Base-by-base conservation (phyloP, 345 rosid species). In the Dipteronia sinensis region DNA sequence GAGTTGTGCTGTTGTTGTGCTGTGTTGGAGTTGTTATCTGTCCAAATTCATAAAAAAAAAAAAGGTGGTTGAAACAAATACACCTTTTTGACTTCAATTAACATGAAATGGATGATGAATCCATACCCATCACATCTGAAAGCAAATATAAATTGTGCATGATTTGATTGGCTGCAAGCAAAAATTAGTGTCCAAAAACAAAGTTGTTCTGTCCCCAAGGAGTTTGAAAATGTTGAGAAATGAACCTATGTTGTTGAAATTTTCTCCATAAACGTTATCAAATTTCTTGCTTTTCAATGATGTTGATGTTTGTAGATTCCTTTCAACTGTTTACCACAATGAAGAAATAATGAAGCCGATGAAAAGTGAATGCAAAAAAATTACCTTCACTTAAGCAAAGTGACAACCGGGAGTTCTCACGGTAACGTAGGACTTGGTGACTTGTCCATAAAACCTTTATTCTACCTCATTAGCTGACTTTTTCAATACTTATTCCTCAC, bases 31-130 rank as follows among this genome's bases (percentile, higher is more conserved):
- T 42, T 42, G 46, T 16, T 53, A 53, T 53, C 59, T 53, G 59
- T 53, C n/a, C 6, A 19, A 1, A 53, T 53, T 16, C 6, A 53
- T 6, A 53, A 56, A 6, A 2, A 53, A 17, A n/a, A 12, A 55
- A 11, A 25, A n/a, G 53, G 4, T 25, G 3, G 6, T 10, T 75
- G 49, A 49, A 64, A 49, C 16, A 66, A 49, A 53, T 44, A 31
- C 13, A 34, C n/a, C 19, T 22, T 65, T 51, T 64, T 63, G 77
- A 74, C 77, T 65, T 75, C 34, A 34, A n/a, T 29, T n/a, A 25
- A 20, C 15, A 58, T 34, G n/a, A 56, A 56, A 34, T 53, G 34
- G 23, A 71, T n/a, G 38, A 1, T 34, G 6, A 34, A 34, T 34
- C 38, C 38, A 34, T 0, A 29, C 65, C 65, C 65, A 56, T n/a